These are phyloP conservation scores for Porodaedalea pini DNA, from an alignment of 1,284 basidiomycete genomes.

Conservation along the genomic window DNA sequence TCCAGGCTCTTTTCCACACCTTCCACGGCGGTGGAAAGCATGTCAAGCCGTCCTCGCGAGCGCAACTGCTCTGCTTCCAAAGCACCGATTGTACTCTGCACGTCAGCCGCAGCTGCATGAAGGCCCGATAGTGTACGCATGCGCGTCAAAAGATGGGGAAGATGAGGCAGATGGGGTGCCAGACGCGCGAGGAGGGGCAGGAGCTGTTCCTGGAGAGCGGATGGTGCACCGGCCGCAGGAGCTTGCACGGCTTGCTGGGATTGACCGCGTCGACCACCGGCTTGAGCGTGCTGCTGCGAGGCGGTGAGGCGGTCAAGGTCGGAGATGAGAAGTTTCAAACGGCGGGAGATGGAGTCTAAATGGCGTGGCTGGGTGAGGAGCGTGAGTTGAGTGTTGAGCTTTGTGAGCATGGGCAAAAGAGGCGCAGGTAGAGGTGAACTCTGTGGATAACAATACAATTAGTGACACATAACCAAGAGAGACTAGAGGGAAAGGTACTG, in stretches of 20 bases:
- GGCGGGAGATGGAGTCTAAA: conserved; percentile 92
- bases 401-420: conserved; percentile 74
- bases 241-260: conserved; percentile 35
- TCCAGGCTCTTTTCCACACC: conserved; percentile 74
- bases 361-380: conserved; percentile 94
- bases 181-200: conserved; percentile 80
- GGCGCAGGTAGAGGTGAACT: conserved; percentile 72
- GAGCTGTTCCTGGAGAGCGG: conserved; percentile 57
- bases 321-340: conserved; percentile 88
- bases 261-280: conserved; percentile 30
- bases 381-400: conserved; percentile 82
- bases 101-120: conserved; percentile 79
- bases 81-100: conserved; percentile 66
- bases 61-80: conserved; percentile 71
- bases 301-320: conserved; percentile 84
- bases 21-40: conserved; percentile 66
- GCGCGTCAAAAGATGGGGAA: conserved; percentile 87
- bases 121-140: conserved; percentile 80
- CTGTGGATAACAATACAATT: conserved; percentile 31
- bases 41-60: conserved; percentile 57
- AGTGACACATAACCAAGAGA: conserved; percentile 4
- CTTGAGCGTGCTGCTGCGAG: conserved; percentile 21
- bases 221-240: conserved; percentile 31
- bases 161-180: conserved; percentile 83
- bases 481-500: conserved; percentile 22